A percentile compares a stretch with the other conserved stretches of the same genome.
These are phyloP conservation scores for Sordaria brevicollis DNA, from an alignment of 495 filamentous ascomycete genomes.

Conservation along the genomic window DNA sequence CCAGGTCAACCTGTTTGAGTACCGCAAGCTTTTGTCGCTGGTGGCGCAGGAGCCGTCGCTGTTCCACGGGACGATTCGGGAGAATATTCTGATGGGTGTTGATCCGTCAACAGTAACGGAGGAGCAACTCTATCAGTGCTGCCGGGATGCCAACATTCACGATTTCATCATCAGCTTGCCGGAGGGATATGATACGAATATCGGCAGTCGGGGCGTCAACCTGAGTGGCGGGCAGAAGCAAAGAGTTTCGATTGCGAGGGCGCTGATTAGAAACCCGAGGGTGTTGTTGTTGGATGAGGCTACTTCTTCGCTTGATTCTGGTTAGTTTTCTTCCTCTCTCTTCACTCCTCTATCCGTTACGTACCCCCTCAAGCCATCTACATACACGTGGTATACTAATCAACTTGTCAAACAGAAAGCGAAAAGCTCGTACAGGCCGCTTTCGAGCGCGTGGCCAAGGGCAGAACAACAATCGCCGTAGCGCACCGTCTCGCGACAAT, in stretches of 20 bases:
- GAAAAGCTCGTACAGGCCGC: conserved; percentile 63
- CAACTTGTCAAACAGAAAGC: conserved; percentile 30
- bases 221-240: conserved; percentile 74
- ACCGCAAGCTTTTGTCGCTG: conserved; percentile 45
- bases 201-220: conserved; percentile 49
- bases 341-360: not conserved
- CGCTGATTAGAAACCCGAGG: conserved; percentile 59
- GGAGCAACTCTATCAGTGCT: conserved; percentile 44
- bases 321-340: not conserved
- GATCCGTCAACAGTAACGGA: conserved; percentile 30
- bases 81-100: conserved; percentile 48
- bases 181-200: conserved; percentile 48
- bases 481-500: conserved; percentile 51
- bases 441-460: conserved; percentile 48
- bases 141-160: conserved; percentile 48
- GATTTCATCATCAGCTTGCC: conserved; percentile 54
- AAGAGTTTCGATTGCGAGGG: conserved; percentile 63
- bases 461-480: conserved; percentile 60
- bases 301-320: conserved; percentile 61
- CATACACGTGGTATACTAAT: not conserved
- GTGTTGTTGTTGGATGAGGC: conserved; percentile 72
- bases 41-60: conserved; percentile 56
- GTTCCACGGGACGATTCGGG: conserved; percentile 44
- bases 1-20: conserved; percentile 32
- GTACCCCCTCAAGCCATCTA: no score